A percentile compares a stretch with the other conserved stretches of the same genome.
phyloP scores from a whole-genome alignment of 495 filamentous ascomycete species.

The Tuber aestivum region DNA sequence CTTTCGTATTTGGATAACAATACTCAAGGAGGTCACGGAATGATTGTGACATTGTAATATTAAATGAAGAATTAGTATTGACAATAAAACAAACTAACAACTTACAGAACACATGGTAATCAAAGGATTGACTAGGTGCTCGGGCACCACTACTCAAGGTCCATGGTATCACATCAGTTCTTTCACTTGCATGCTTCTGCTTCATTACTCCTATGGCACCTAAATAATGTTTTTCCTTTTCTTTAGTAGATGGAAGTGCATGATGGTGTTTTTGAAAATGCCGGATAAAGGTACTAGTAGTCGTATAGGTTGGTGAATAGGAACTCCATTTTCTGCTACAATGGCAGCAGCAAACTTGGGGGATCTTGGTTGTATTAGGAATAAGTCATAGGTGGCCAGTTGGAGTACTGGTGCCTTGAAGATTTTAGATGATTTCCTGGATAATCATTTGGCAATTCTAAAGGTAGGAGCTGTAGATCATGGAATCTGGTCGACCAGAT shows the following conservation, averaged over 20 bases:
- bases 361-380: background rate
- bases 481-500: background rate
- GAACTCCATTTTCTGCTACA: too few species aligned
- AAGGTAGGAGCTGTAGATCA: background rate
- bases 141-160: too few species aligned
- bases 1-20: background rate
- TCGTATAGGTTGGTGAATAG: too few species aligned
- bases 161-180: too few species aligned
- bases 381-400: background rate
- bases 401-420: background rate
- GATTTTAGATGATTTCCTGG: background rate
- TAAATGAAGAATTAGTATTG: conserved; percentile 7
- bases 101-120: background rate
- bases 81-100: background rate
- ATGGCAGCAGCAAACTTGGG: background rate
- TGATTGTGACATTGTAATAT: background rate
- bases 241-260: too few species aligned
- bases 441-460: background rate
- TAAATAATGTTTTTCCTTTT: too few species aligned
- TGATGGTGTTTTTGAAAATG: too few species aligned
- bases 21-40: conserved; percentile 9
- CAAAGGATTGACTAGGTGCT: conserved; percentile 4
- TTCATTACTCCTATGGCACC: too few species aligned
- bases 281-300: too few species aligned
- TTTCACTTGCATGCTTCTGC: too few species aligned